A percentile compares a stretch with the other conserved stretches of the same genome.
Evolutionary conservation across 164 flowering plant genomes (phyloP).

Genomic region (Nymphaea colorata): DNA sequence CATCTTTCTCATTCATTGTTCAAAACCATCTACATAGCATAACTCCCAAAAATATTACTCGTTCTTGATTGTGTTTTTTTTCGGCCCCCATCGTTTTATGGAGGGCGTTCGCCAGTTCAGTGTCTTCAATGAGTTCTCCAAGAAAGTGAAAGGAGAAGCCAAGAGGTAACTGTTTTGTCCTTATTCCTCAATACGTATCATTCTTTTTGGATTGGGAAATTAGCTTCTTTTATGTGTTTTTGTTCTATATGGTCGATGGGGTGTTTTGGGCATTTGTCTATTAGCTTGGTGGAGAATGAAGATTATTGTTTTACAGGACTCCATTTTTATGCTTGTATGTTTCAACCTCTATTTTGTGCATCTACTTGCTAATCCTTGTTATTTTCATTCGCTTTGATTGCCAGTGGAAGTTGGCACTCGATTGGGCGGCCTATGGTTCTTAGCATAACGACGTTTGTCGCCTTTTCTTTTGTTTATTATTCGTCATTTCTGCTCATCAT

Average conservation of each 20-base stretch:
- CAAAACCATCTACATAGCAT: too few species aligned
- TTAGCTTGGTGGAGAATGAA: neutral
- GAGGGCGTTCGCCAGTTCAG: conserved; percentile 40
- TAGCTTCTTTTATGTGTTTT: neutral
- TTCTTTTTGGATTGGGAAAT: too few species aligned
- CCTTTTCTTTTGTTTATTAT: too few species aligned
- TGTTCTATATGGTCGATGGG: neutral
- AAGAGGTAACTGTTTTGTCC: conserved; percentile 17
- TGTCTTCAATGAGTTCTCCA: conserved; percentile 72
- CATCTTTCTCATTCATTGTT: too few species aligned
- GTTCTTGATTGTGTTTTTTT: neutral
- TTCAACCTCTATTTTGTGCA: neutral
- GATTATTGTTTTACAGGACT: neutral
- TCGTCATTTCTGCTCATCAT: too few species aligned
- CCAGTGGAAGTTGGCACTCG: too few species aligned
- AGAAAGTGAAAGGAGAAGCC: conserved; percentile 59
- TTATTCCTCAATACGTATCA: too few species aligned
- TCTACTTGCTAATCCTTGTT: neutral
- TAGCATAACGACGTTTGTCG: too few species aligned
- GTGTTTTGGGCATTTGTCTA: neutral
- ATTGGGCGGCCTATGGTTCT: too few species aligned
- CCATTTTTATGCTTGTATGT: too few species aligned
- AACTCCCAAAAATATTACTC: too few species aligned
- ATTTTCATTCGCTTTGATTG: too few species aligned
- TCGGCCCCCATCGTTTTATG: neutral